Base-by-base conservation (phyloP, 345 rosid species). In the Acer campestre region DNA sequence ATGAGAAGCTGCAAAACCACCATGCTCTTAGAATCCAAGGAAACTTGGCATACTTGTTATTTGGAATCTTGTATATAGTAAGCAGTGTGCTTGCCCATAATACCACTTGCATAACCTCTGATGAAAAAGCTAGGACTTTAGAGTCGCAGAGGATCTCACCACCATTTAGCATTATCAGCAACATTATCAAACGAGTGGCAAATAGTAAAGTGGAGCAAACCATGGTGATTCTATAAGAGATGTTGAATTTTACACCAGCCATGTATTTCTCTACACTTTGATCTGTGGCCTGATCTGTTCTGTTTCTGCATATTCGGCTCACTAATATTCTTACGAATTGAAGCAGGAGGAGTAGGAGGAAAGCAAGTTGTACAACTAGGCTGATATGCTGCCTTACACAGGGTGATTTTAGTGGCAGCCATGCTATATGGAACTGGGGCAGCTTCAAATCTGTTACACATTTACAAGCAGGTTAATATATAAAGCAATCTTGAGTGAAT, bases 1-100 rank as follows among this genome's bases (percentile, higher is more conserved):
- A 63, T 25, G 86, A 64, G 93, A 91, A 95, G 85, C 86, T 86
- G 85, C 87, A 93, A 75, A 88, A 67, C 98, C 98, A 95, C 98
- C 97, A 95, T 63, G 84, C 78, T 78, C 98, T 87, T 71, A 93
- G 73, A 75, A 88, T 82, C 92, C 90, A 88, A 65, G 98, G 97
- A 79, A 88, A 88, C 83, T 78, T 85, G 59, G 65, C 62, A 27
- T 81, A 59, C 80, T 53, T 82, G 23, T 61, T 68, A 44, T 53
- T 75, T 14, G 72, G 87, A 27, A 85, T 82, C 82, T 77, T 85
- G 82, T 72, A 82, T 13, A 87, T 73, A 18, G 66, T 70, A 18
- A 89, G 31, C 71, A 88, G 80, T 31, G 89, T 78, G 12, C 82
- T 58, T 17, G 78, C 82, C 89, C 93, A 91, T 1, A 88, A 86